Conservation (phyloP, 2,329 filamentous ascomycete genomes). For the Aspergillus spinulosporus region DNA sequence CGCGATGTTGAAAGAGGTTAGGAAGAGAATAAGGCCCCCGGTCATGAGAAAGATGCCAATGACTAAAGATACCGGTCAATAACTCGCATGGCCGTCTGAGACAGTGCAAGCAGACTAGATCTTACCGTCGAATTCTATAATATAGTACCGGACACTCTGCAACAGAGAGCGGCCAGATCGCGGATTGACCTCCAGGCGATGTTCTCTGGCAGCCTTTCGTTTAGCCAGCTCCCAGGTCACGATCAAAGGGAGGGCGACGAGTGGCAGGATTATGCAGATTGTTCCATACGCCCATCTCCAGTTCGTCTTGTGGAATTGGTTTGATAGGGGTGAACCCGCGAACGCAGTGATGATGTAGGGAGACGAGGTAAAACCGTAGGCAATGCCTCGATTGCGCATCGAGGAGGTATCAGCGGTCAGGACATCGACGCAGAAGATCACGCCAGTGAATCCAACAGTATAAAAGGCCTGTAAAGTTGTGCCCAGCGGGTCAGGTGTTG, state of each 20-base stretch:
- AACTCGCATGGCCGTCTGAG: too few relatives aligned
- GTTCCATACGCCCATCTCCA: slow-evolving; percentile 64
- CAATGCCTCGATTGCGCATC: slow-evolving; percentile 59
- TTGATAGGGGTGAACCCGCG: slow-evolving; percentile 53
- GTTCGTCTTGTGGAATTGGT: slow-evolving; percentile 51
- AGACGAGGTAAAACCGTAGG: slow-evolving; percentile 58
- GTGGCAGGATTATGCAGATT: slow-evolving; percentile 60
- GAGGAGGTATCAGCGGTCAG: slow-evolving; percentile 63
- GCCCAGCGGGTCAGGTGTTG: not conserved
- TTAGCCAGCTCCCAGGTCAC: slow-evolving; percentile 55
- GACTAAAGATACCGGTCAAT: slow-evolving; percentile 26
- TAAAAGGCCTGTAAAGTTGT: not conserved
- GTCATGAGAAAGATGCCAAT: slow-evolving; percentile 60
- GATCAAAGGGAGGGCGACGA: slow-evolving; percentile 56
- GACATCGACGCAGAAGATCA: slow-evolving; percentile 57
- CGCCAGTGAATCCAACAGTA: slow-evolving; percentile 38
- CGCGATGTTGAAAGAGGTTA: slow-evolving; percentile 52
- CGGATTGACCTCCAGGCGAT: slow-evolving; percentile 45
- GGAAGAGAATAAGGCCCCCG: slow-evolving; percentile 56
- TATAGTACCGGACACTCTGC: slow-evolving; percentile 53
- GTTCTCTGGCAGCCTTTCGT: slow-evolving; percentile 55
- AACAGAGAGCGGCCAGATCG: slow-evolving; percentile 42
- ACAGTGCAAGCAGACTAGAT: not conserved
- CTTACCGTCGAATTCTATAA: slow-evolving; percentile 57
- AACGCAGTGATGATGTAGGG: slow-evolving; percentile 64